Evolutionary conservation across 345 rosid species (phyloP), one percentile per base, ranked within the genome.

Genomic region (Zanthoxylum bungeanum): DNA sequence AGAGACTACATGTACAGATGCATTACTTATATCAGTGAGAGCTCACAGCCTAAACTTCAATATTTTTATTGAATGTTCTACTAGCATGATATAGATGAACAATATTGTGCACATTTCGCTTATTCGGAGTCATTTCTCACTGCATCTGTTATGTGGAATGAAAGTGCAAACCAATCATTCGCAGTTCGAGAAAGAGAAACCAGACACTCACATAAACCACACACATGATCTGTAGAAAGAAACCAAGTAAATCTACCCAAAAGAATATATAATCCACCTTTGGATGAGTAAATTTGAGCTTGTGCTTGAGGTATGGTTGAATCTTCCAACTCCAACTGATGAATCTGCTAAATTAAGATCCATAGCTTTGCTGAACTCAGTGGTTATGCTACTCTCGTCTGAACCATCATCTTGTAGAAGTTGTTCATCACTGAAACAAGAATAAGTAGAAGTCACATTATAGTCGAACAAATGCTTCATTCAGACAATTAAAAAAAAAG

Each of bases 401-500:
- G 83, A 64, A 37, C 87, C 84, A 85, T 89, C 98, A 73, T 95
- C 99, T 85, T 95, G 89, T 69, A 95, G 80, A 68, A 95, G 91
- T 60, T 85, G 89, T 4, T 95, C 99, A 61, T 89, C 99, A 63
- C 99, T 95, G 84, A 69, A 80, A 68, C 59, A 74, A 62, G 64
- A 79, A 71, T 14, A 80, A 68, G 39, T 42, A 61, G 14, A 66
- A 27, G 33, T 30, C 63, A 69, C 7, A 60, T 31, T 75, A 52
- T 19, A 28, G 52, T 67, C 68, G 47, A 25, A 50, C 27, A 25
- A 33, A 44, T 34, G 66, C 46, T n/a, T 12, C 16, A 6, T 28
- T 55, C 9, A 44, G 36, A 64, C 33, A 36, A 73, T 9, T n/a
- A n/a, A 53, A 1, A 64, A 56, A 42, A n/a, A 16, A 12, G 37